These are phyloP conservation scores for Odonthalia washingtoniensis DNA, from an alignment of 31 red algal genomes.

Conservation along the genomic window DNA sequence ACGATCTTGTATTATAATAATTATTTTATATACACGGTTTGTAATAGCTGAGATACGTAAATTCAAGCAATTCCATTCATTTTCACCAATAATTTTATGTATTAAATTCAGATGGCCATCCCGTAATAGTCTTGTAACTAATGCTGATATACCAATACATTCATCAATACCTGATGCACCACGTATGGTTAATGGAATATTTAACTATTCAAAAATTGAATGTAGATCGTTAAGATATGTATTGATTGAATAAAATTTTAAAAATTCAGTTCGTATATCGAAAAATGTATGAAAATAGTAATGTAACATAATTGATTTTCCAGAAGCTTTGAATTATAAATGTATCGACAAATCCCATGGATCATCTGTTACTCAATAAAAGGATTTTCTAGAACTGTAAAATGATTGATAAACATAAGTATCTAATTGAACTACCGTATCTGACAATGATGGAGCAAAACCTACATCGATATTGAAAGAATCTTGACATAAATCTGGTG, in stretches of 20 bases:
- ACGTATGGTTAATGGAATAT: conserved; percentile 45
- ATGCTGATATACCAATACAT: conserved; percentile 48
- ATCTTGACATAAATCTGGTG: conserved; percentile 45
- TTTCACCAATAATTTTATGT: conserved; percentile 53
- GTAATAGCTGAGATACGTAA: conserved; percentile 66
- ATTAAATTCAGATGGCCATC: conserved; percentile 60
- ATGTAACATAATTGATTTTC: conserved; percentile 64
- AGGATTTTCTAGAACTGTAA: conserved; percentile 51
- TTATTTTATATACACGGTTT: too few relatives aligned
- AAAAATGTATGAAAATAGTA: conserved; percentile 68
- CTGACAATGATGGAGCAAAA: conserved; percentile 62
- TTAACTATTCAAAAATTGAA: conserved; percentile 61
- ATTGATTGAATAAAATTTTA: conserved; percentile 50
- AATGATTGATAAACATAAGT: conserved; percentile 75
- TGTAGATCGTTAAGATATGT: conserved; percentile 56
- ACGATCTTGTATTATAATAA: too few relatives aligned
- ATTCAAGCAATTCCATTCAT: conserved; percentile 63
- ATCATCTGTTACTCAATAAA: conserved; percentile 67
- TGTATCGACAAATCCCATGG: conserved; percentile 77
- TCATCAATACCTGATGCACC: conserved; percentile 66
- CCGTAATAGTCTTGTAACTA: conserved; percentile 65
- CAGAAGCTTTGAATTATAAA: conserved; percentile 71
- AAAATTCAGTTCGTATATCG: conserved; percentile 81
- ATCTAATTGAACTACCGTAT: conserved; percentile 74
- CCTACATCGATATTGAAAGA: conserved; percentile 52